Evolutionary conservation across 768 basidiomycete species (phyloP).

Genomic region (Boletus tylopilopsis): DNA sequence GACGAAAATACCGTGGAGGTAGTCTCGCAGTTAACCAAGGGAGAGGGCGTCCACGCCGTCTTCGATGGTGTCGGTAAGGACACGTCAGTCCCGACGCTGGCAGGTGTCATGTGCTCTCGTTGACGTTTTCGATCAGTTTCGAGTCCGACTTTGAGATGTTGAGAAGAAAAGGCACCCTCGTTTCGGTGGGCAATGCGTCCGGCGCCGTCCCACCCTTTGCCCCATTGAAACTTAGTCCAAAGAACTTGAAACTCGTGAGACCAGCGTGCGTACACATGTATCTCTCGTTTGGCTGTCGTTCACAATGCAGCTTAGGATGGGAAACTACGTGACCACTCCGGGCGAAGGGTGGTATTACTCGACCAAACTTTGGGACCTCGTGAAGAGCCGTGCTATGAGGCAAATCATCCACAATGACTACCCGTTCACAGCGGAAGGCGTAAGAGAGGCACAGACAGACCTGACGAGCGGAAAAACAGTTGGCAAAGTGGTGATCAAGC

Average conservation of each 20-base stretch:
- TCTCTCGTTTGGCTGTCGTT: background rate
- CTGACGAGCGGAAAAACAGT: conserved; percentile 71
- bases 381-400: conserved; percentile 58
- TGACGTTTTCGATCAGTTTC: conserved; percentile 42
- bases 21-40: conserved; percentile 71
- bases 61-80: conserved; percentile 98
- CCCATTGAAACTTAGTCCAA: conserved; percentile 67
- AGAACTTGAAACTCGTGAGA: conserved; percentile 76
- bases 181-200: conserved; percentile 90
- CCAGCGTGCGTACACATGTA: conserved; percentile 52
- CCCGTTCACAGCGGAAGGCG: conserved; percentile 78
- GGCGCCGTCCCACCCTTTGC: conserved; percentile 77
- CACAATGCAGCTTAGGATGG: conserved; percentile 44
- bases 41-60: conserved; percentile 78
- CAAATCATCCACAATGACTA: conserved; percentile 74
- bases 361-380: conserved; percentile 56
- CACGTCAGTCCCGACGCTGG: conserved; percentile 52
- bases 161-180: conserved; percentile 84
- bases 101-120: background rate
- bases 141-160: conserved; percentile 79
- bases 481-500: conserved; percentile 84
- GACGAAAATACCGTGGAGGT: conserved; percentile 70
- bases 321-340: conserved; percentile 68
- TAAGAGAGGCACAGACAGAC: conserved; percentile 72
- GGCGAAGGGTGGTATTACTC: conserved; percentile 71